Evolutionary conservation across 164 flowering plant genomes (phyloP).

Genomic region (Buxus sempervirens): DNA sequence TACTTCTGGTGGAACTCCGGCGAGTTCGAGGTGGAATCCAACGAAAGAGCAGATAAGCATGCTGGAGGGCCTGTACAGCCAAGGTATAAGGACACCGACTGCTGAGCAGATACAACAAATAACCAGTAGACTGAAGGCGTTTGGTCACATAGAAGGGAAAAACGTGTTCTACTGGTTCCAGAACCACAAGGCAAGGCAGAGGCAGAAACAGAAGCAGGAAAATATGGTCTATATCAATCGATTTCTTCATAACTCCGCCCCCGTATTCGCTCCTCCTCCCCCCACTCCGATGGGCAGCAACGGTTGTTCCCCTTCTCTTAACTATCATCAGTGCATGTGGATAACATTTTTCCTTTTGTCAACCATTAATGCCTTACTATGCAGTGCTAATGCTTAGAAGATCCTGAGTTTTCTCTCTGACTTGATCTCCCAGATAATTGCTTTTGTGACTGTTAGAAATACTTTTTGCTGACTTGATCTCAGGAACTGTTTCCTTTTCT

Average conservation of each 20-base stretch:
- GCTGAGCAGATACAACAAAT: conserved; percentile 85
- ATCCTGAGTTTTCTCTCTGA: no score
- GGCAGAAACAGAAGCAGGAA: conserved; percentile 83
- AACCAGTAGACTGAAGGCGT: conserved; percentile 44
- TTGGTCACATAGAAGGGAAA: conserved; percentile 80
- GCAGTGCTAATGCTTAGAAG: no score
- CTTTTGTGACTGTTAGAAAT: no score
- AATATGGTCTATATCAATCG: conserved; percentile 42
- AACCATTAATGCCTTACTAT: no score
- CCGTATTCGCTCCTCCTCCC: conserved; percentile 14
- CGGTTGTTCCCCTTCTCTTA: conserved; percentile 19
- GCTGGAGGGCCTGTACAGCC: conserved; percentile 63
- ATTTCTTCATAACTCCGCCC: conserved; percentile 27
- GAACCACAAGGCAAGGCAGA: conserved; percentile 81
- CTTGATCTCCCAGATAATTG: no score
- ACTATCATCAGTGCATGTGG: not conserved
- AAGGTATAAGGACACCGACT: conserved; percentile 71
- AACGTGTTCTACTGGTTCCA: conserved; percentile 95
- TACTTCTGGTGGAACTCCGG: conserved; percentile 15
- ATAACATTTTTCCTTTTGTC: no score
- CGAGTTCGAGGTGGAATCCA: conserved; percentile 69
- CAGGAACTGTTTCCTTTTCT: no score
- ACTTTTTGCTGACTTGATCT: no score
- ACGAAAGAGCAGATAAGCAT: conserved; percentile 75
- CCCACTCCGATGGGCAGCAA: conserved; percentile 25